These are phyloP conservation scores for Podaxis carcinomalis DNA, from an alignment of 768 basidiomycete species.

Conservation along the genomic window DNA sequence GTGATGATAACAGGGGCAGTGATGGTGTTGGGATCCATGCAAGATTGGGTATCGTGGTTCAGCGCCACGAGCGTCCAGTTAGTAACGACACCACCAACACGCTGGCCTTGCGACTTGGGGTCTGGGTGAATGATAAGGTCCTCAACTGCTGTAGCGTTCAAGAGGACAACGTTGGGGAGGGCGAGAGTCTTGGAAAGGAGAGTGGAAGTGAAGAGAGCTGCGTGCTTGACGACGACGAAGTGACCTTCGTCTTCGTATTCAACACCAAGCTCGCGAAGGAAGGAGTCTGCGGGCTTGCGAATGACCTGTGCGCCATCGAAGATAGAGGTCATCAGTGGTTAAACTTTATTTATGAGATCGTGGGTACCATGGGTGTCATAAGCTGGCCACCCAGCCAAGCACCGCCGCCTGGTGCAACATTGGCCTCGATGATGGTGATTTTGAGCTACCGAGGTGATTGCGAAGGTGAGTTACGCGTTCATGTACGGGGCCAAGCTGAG, in stretches of 20 bases:
- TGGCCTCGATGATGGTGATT: constrained; percentile 63
- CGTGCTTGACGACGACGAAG: constrained; percentile 79
- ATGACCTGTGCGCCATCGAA: constrained; percentile 47
- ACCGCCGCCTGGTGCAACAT: constrained; percentile 74
- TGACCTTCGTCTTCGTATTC: constrained; percentile 75
- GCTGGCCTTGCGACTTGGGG: constrained; percentile 35
- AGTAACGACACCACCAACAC: constrained; percentile 48
- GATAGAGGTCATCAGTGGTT: neutral
- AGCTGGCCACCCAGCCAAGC: constrained; percentile 79
- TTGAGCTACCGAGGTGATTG: constrained; percentile 32
- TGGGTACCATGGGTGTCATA: constrained; percentile 69
- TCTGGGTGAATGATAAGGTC: constrained; percentile 70
- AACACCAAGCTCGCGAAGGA: constrained; percentile 66
- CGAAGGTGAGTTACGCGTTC: neutral
- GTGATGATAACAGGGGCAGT: constrained; percentile 73
- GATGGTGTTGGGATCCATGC: constrained; percentile 78
- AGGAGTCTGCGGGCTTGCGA: constrained; percentile 71
- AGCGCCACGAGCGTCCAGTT: constrained; percentile 49
- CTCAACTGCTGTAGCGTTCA: constrained; percentile 81
- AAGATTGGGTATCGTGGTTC: constrained; percentile 73
- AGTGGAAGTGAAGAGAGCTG: constrained; percentile 77
- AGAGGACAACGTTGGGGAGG: constrained; percentile 65
- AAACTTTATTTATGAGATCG: neutral
- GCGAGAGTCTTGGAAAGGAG: constrained; percentile 67
- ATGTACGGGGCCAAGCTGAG: neutral